phyloP scores from a whole-genome alignment of 371 early-diverging fungal genomes.

The Coemansia sp. region DNA sequence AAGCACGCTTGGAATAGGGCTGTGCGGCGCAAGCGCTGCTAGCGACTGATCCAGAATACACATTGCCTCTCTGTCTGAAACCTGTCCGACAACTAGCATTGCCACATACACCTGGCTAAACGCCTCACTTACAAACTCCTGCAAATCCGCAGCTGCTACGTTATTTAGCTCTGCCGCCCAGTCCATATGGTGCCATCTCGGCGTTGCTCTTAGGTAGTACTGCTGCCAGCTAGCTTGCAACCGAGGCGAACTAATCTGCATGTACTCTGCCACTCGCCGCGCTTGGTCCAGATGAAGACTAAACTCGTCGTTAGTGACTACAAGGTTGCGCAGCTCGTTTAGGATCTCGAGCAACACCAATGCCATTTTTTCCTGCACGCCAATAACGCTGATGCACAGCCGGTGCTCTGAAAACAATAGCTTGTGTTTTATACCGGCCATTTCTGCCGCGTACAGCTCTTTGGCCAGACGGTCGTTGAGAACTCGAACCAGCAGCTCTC shows the following conservation, averaged over 20 bases:
- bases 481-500: neutral
- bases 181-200: neutral
- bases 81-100: neutral
- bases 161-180: neutral
- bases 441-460: neutral
- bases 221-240: neutral
- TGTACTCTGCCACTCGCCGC: too few species aligned
- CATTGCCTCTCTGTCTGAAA: neutral
- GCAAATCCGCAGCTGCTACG: neutral
- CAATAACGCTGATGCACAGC: neutral
- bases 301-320: neutral
- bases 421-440: neutral
- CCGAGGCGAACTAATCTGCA: neutral
- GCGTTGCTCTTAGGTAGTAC: neutral
- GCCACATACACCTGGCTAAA: neutral
- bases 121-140: neutral
- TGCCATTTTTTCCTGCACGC: neutral
- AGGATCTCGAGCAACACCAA: neutral
- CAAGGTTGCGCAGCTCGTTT: neutral
- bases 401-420: neutral
- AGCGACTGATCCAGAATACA: neutral
- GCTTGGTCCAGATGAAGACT: neutral
- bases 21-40: neutral
- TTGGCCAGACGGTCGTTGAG: neutral
- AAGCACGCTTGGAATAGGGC: neutral